Conservation (phyloP, 2,329 filamentous ascomycete species). For the Coniochaeta hoffmannii region DNA sequence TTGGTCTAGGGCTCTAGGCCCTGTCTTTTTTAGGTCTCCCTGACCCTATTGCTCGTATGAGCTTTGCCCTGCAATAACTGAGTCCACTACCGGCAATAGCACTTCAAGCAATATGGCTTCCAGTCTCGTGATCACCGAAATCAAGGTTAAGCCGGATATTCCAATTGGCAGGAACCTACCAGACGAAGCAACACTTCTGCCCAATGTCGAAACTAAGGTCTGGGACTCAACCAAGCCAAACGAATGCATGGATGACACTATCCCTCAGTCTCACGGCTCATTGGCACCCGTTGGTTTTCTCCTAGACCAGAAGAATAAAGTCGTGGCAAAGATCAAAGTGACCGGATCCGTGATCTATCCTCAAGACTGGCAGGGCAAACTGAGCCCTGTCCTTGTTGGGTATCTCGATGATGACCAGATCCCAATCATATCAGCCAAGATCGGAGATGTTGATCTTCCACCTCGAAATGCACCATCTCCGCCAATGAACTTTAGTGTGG, state of each 20-base stretch:
- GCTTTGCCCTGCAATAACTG: no score
- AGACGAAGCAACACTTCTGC: not conserved
- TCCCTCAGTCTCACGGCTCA: not conserved
- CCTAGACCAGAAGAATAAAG: not conserved
- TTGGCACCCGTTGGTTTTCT: not conserved
- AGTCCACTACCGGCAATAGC: not conserved
- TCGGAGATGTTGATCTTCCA: not conserved
- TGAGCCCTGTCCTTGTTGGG: not conserved
- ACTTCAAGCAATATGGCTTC: not conserved
- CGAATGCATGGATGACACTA: not conserved
- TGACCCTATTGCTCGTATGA: no score
- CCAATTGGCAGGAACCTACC: not conserved
- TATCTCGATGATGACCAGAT: not conserved
- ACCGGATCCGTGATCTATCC: not conserved
- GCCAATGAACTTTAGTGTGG: not conserved
- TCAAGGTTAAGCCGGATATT: not conserved
- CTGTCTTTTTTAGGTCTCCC: no score
- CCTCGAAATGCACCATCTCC: not conserved
- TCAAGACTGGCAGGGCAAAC: not conserved
- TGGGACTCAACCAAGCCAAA: not conserved
- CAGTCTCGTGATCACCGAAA: not conserved
- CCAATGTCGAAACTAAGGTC: not conserved
- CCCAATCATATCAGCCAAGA: not conserved
- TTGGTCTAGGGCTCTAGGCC: no score
- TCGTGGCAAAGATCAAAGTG: not conserved